Evolutionary conservation across 208 protist genomes (phyloP), one percentile per base, ranked within the genome.

Genomic region (Strigomonas culicis): DNA sequence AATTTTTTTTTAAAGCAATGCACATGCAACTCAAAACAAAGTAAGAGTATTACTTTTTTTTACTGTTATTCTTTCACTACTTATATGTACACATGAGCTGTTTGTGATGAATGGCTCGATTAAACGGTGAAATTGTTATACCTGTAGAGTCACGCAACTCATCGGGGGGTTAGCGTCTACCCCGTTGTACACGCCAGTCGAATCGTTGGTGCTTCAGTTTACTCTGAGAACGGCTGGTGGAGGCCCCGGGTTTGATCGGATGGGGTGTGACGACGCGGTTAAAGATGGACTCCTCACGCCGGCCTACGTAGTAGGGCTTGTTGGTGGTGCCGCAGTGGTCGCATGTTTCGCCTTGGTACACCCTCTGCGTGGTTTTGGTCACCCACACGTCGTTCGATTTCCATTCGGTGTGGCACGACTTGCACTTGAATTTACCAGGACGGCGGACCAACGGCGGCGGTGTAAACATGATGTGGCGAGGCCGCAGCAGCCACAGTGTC

Each of bases 311-410:
- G 70, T 84, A 96, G n/a, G 90, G 90, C 71, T 96, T 96, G 44
- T 71, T 79, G 1, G 82, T 92, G 10, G 86, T 88, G 11, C 90
- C 90, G 50, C 90, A 96, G 24, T 74, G 34, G 27, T 89, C 84
- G 61, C 90, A 96, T 13, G 82, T 87, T 72, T 96, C 85, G 6
- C 90, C 90, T 44, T 96, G 90, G 66, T 96, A 96, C n/a, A 88
- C 84, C 1, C 79, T 72, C 71, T 96, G 86, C 17, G 90, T 96
- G 19, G 86, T 91, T 60, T 88, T 86, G 7, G 90, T 96, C 24
- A 96, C 87, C 90, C 90, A 96, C 30, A 96, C 84, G 58, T 80
- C 71, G 27, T 83, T 67, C 8, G 87, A 94, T 21, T 70, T 67
- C 88, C 90, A 96, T 4, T n/a, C 36, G 63, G 76, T 47, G 10